Evolutionary conservation across 352 stramenopile species (phyloP).

Genomic region (Pythium coloratum): DNA sequence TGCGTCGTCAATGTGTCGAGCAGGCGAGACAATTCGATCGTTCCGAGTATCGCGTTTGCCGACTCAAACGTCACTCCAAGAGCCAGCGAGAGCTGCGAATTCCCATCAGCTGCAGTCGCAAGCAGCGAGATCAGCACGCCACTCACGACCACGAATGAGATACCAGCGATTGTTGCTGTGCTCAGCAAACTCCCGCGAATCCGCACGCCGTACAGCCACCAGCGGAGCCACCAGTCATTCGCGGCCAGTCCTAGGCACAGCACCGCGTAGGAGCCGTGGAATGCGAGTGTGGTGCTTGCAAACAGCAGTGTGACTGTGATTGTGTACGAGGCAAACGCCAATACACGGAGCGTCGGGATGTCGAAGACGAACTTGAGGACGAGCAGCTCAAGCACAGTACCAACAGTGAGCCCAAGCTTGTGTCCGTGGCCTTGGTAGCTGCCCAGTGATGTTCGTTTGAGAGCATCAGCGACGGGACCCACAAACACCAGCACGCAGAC

Average conservation of each 20-base stretch:
- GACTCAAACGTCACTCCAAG: neutral
- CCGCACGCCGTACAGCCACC: neutral
- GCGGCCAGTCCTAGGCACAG: neutral
- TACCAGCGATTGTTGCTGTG: neutral
- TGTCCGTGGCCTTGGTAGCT: neutral
- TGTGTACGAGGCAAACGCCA: neutral
- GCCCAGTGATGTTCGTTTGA: neutral
- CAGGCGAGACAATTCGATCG: neutral
- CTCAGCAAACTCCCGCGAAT: neutral
- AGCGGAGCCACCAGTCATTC: neutral
- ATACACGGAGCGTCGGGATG: neutral
- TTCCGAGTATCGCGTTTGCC: neutral
- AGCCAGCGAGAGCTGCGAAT: neutral
- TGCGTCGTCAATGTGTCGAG: neutral
- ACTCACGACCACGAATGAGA: neutral
- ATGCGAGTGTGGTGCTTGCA: neutral
- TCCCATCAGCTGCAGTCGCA: too few relatives aligned
- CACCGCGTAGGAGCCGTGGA: neutral
- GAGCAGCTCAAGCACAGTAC: neutral
- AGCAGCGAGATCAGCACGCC: neutral
- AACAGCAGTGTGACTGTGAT: neutral
- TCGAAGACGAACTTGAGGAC: conserved; percentile 7
- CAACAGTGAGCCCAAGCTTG: neutral
- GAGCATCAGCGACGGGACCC: neutral
- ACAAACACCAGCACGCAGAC: neutral